Evolutionary conservation across 345 rosid genomes (phyloP), one percentile per base, ranked within the genome.

Genomic region (Eucalyptus albens): DNA sequence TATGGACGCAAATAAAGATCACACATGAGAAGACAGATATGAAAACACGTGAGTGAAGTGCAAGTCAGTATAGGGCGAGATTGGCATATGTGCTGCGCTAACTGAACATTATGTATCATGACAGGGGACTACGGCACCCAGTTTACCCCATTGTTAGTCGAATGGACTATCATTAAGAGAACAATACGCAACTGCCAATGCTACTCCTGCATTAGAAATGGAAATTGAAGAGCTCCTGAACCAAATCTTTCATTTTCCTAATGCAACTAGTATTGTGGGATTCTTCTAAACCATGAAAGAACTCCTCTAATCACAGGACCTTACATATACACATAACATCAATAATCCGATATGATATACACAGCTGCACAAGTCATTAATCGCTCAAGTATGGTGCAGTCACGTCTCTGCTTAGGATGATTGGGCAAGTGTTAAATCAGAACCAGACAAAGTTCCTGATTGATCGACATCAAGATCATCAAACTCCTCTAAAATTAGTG

Each of bases 391-490:
- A 51, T 51, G 65, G 87, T 40, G 65, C 56, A 11, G 1, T 47
- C 29, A 33, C 15, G 40, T 50, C 87, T 86, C 27, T 22, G 47
- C 44, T 15, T 13, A 56, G 87, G 89, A 88, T 6, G 92, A 62
- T 85, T 93, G 96, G 85, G 94, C 93, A 47, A 93, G 92, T 50
- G 44, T 55, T 72, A 92, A 42, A 87, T 94, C 95, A 9, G 94
- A 92, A 6, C 44, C 86, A 2, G 95, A 89, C 88, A 94, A 81
- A 49, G 95, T 92, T 59, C 96, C 96, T 1, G 95, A 94, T 24
- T 93, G 93, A 90, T 96, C 97, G 50, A 93, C 93, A 88, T 96
- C 97, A 42, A 95, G 95, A 16, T 95, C 95, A 92, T 97, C 94
- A 62, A 96, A 94, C 93, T 96, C 98, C 49, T 96, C 93, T 95